Evolutionary conservation across 495 filamentous ascomycete species (phyloP).

Genomic region (Geopyxis carbonaria): DNA sequence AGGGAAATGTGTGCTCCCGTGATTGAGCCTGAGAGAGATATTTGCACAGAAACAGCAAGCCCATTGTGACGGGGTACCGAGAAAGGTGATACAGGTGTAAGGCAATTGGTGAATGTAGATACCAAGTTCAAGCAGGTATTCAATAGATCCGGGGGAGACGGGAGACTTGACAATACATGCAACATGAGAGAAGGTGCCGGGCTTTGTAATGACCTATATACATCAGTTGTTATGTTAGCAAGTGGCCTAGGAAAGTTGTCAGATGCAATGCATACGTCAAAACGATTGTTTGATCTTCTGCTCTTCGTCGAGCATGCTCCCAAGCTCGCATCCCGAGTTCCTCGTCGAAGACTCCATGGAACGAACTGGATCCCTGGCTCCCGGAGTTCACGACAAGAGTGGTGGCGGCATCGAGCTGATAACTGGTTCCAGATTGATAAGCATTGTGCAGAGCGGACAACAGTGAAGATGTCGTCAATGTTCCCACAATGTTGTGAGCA

Average conservation of each 20-base stretch:
- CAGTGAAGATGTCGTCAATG: conserved; percentile 81
- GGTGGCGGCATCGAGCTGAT: conserved; percentile 74
- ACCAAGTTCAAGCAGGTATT: conserved; percentile 62
- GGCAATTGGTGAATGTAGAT: conserved; percentile 68
- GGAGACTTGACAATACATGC: conserved; percentile 66
- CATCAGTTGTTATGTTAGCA: conserved; percentile 38
- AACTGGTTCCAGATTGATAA: conserved; percentile 65
- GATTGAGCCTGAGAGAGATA: conserved; percentile 64
- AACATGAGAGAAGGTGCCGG: conserved; percentile 71
- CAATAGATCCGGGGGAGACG: conserved; percentile 53
- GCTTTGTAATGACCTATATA: conserved; percentile 70
- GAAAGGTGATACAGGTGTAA: conserved; percentile 68
- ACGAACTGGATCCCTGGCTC: conserved; percentile 17
- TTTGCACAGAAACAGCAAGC: conserved; percentile 60
- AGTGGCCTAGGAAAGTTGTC: background rate
- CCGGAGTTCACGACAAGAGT: conserved; percentile 88
- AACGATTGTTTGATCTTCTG: conserved; percentile 88
- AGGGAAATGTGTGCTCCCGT: conserved; percentile 58
- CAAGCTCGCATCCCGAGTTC: conserved; percentile 69
- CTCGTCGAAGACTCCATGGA: conserved; percentile 62
- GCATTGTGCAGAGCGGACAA: conserved; percentile 81
- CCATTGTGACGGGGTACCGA: conserved; percentile 67
- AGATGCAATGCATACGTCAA: conserved; percentile 44
- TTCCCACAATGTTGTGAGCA: conserved; percentile 22
- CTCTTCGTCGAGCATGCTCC: conserved; percentile 90